phyloP scores from a whole-genome alignment of 352 stramenopile species.

The Globisporangium viniferum region DNA sequence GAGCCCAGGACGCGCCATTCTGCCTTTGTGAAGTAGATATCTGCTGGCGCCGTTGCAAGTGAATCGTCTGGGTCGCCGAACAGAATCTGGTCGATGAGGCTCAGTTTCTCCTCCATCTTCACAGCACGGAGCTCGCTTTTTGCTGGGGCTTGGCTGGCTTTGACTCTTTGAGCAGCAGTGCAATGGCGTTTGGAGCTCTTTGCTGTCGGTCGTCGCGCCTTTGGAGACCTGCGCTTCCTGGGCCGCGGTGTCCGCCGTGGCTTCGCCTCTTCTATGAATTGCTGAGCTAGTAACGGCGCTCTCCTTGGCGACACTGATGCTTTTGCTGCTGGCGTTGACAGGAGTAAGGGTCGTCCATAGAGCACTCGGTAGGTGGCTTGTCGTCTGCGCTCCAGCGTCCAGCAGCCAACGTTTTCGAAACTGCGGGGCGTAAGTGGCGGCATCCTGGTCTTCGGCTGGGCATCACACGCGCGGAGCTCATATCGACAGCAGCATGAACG shows the following conservation, averaged over 20 bases:
- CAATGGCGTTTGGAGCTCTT: background rate
- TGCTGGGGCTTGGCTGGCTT: background rate
- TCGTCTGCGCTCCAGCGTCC: constrained; percentile 25
- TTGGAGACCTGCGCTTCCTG: background rate
- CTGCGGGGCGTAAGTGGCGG: background rate
- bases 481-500: background rate
- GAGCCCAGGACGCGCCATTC: background rate
- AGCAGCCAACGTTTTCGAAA: constrained; percentile 9
- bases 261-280: background rate
- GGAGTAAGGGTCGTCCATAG: constrained; percentile 34
- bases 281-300: background rate
- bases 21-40: background rate
- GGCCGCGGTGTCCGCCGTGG: background rate
- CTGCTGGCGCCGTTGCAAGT: background rate
- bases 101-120: constrained; percentile 8
- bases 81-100: constrained; percentile 3
- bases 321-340: background rate
- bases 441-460: background rate
- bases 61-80: background rate
- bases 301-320: background rate
- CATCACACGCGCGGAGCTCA: background rate
- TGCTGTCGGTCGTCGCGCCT: background rate
- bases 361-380: constrained; percentile 48
- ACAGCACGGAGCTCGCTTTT: background rate
- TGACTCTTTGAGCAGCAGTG: background rate